These are phyloP conservation scores for Alternaria sp. DNA, from an alignment of 2,329 filamentous ascomycete species.

Conservation along the genomic window DNA sequence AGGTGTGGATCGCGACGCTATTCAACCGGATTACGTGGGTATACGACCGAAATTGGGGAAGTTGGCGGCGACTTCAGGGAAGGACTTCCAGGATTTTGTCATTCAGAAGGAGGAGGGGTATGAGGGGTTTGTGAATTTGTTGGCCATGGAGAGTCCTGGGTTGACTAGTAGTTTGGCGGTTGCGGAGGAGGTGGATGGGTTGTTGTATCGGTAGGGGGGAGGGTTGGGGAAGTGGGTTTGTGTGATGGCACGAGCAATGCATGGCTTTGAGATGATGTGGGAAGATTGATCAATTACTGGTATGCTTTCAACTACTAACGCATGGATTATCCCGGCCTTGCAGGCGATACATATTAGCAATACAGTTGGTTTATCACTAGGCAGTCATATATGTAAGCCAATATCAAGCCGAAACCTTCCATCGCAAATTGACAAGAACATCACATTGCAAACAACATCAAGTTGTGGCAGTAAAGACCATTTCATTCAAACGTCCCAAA, in stretches of 20 bases:
- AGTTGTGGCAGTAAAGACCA: neutral
- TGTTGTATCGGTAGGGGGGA: conserved; percentile 55
- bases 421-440: neutral
- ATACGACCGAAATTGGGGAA: conserved; percentile 83
- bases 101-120: conserved; percentile 79
- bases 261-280: too few species aligned
- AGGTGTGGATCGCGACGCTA: conserved; percentile 66
- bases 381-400: neutral
- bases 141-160: conserved; percentile 93
- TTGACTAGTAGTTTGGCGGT: conserved; percentile 88
- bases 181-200: conserved; percentile 72
- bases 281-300: neutral
- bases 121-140: conserved; percentile 82
- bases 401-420: neutral
- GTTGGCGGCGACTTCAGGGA: conserved; percentile 65
- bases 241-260: too few species aligned
- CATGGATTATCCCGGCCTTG: neutral
- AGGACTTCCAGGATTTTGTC: conserved; percentile 83
- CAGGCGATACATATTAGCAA: neutral
- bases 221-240: too few species aligned
- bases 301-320: neutral
- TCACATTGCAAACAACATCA: neutral
- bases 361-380: neutral
- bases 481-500: conserved; percentile 1
- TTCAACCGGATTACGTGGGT: conserved; percentile 86